A percentile compares a stretch with the other conserved stretches of the same genome.
These are phyloP conservation scores for Penicillium pulvis DNA, from an alignment of 495 filamentous ascomycete genomes.

Conservation along the genomic window DNA sequence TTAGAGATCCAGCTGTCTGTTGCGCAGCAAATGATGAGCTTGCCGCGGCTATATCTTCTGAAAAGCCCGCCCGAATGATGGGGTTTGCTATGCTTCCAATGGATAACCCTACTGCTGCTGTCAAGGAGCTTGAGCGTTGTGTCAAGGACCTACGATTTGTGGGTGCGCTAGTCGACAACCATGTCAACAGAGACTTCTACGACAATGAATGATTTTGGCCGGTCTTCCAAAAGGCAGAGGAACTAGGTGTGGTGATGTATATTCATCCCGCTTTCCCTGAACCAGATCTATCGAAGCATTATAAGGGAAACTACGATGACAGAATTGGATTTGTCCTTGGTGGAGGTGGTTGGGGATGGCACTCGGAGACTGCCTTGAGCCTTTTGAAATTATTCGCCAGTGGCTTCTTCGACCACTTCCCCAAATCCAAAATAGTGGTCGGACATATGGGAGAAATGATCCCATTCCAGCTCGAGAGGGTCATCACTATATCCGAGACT, in stretches of 20 bases:
- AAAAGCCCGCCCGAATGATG: too few relatives aligned
- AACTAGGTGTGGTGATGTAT: slow-evolving; percentile 59
- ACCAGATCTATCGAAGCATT: slow-evolving; percentile 28
- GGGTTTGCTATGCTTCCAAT: neutral
- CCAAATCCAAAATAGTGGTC: slow-evolving; percentile 46
- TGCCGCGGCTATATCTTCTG: neutral
- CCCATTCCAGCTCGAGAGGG: slow-evolving; percentile 45
- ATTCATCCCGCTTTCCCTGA: slow-evolving; percentile 55
- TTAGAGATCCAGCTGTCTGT: slow-evolving; percentile 53
- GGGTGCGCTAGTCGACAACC: slow-evolving; percentile 55
- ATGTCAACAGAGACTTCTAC: slow-evolving; percentile 37
- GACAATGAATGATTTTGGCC: slow-evolving; percentile 1
- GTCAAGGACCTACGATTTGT: neutral
- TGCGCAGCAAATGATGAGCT: neutral
- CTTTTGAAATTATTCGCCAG: slow-evolving; percentile 43
- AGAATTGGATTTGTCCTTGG: slow-evolving; percentile 34
- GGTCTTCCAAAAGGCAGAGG: slow-evolving; percentile 49
- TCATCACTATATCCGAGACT: slow-evolving; percentile 27
- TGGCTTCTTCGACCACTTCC: slow-evolving; percentile 52
- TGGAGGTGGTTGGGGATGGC: slow-evolving; percentile 47
- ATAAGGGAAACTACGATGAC: slow-evolving; percentile 35
- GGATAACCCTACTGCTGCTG: neutral
- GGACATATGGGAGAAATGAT: slow-evolving; percentile 51
- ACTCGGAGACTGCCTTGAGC: slow-evolving; percentile 48
- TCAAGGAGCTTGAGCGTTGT: neutral